These are phyloP conservation scores for Scheffersomyces spartinae DNA, from an alignment of 805 yeast genomes.

Conservation along the genomic window DNA sequence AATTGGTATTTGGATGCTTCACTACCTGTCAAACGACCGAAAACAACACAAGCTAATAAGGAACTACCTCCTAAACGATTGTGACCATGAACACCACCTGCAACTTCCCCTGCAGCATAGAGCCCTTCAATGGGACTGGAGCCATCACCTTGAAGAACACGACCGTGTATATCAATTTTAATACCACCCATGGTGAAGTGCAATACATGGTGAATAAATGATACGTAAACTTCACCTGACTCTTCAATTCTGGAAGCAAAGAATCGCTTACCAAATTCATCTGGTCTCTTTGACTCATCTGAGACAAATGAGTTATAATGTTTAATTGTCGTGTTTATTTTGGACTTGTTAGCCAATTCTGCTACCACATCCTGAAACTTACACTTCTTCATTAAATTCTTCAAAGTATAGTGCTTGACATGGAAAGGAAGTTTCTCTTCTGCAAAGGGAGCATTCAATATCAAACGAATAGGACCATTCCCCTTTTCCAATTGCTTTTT, in stretches of 20 bases:
- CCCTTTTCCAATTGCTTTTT: constrained; percentile 27
- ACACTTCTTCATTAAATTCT: constrained; percentile 40
- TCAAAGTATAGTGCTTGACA: constrained; percentile 43
- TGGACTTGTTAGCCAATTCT: constrained; percentile 20
- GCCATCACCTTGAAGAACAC: constrained; percentile 19
- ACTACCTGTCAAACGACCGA: constrained; percentile 32
- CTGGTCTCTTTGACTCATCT: constrained; percentile 25
- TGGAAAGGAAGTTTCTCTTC: constrained; percentile 37
- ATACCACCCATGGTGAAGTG: constrained; percentile 67
- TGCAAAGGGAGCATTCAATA: constrained; percentile 36
- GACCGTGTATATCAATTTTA: constrained; percentile 35
- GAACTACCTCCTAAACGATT: constrained; percentile 34
- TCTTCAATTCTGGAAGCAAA: constrained; percentile 35
- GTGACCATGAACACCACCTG: constrained; percentile 37
- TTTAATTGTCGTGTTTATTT: constrained; percentile 20
- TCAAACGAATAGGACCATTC: constrained; percentile 37
- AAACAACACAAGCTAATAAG: constrained; percentile 33
- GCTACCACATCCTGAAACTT: constrained; percentile 32
- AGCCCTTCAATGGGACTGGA: constrained; percentile 20
- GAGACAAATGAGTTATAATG: constrained; percentile 31
- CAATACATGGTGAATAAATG: constrained; percentile 43
- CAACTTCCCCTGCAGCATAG: constrained; percentile 34
- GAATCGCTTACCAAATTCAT: constrained; percentile 33
- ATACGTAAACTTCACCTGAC: constrained; percentile 34
- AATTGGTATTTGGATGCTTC: constrained; percentile 22